Percentiles rank a stretch among this genome's conserved stretches.
Evolutionary conservation across 345 rosid genomes (phyloP).

Genomic region (Syzygium jambos): DNA sequence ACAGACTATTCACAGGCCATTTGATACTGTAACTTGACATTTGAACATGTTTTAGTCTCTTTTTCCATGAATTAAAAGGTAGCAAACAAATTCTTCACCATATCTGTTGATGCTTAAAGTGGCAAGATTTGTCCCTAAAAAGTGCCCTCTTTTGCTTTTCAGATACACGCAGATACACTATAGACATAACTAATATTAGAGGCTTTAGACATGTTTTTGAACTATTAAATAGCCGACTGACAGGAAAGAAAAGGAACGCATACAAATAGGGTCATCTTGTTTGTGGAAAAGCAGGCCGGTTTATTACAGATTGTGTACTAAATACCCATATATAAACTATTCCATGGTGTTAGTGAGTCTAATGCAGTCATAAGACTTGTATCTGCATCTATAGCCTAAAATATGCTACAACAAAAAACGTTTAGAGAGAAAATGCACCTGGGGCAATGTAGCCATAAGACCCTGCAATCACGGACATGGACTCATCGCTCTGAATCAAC

Average conservation of each 20-base stretch:
- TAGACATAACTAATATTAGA: background rate
- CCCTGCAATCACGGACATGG: constrained; percentile 98
- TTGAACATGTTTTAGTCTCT: background rate
- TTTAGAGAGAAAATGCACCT: constrained; percentile 26
- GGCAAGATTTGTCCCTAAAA: background rate
- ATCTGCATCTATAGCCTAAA: background rate
- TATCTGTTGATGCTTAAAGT: background rate
- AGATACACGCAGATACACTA: background rate
- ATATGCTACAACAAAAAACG: background rate
- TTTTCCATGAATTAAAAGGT: background rate
- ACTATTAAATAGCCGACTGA: background rate
- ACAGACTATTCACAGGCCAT: background rate
- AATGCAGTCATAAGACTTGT: background rate
- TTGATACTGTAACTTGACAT: background rate
- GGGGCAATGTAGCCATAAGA: constrained; percentile 99
- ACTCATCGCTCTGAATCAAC: constrained; percentile 74
- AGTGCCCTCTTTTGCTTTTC: background rate
- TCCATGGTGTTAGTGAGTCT: background rate
- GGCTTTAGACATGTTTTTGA: background rate
- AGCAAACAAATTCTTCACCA: background rate
- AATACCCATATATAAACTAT: background rate
- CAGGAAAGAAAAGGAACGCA: background rate
- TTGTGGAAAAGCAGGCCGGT: background rate
- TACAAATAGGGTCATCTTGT: background rate
- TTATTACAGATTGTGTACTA: background rate